Evolutionary conservation across 352 stramenopile genomes (phyloP), one percentile per base, ranked within the genome.

Genomic region (Thraustochytrium sp.): DNA sequence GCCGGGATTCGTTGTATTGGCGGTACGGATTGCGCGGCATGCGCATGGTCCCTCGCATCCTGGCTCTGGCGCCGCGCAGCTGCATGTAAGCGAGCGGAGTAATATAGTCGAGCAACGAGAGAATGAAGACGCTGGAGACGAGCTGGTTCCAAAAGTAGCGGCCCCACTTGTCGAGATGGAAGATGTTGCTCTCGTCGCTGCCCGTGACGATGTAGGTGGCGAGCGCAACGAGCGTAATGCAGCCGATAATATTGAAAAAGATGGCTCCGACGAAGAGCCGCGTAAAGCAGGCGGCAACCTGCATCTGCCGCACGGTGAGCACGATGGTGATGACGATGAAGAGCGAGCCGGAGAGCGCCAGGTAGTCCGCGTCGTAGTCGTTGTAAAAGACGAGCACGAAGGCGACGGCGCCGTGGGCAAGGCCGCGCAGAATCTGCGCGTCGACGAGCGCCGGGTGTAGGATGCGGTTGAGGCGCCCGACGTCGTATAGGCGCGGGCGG

Each of bases 91-190:
- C 34, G 16, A 77, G 29, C 16, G 65, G 65, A 46, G 65, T 44
- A 18, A 80, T n/a, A 26, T 61, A 65, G 53, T 80, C 68, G 23
- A 80, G 21, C 5, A 80, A n/a, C 4, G 31, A 29, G 9, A 63
- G n/a, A 16, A 80, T 61, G 51, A 80, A 48, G n/a, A 44, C 53
- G 2, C 21, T 65, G 3, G 46, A 42, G 1, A 80, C 68, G 23
- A 80, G 44, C 51, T 80, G 68, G 38, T 80, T 80, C 68, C 68
- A 80, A 37, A 72, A 80, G 31, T 80, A 80, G 18, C 68, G 34
- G 5, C 68, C 68, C 31, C 31, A 68, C 48, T 64, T 42, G 3
- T 80, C 5, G 44, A 68, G 53, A 18, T 36, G 29, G 9, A 80
- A 80, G 37, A 80, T 65, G 68, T 72, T 64, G 68, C 44, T 51